phyloP scores from a whole-genome alignment of 176 grass and related monocot genomes.

The Rhynchospora pubera region DNA sequence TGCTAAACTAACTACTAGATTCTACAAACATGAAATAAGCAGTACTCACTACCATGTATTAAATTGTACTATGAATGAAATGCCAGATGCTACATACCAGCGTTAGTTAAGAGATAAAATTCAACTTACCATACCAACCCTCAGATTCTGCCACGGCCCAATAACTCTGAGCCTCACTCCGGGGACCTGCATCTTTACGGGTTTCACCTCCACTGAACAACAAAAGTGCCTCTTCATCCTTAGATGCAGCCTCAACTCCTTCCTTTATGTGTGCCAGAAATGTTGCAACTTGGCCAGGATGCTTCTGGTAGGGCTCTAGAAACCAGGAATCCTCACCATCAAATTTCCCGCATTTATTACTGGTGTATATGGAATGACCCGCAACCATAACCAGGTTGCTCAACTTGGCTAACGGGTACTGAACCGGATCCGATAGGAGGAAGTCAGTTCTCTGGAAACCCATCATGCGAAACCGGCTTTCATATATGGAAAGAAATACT shows the following conservation, averaged over 20 bases:
- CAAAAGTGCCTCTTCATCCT: constrained; percentile 55
- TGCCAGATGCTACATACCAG: neutral
- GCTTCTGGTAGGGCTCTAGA: constrained; percentile 80
- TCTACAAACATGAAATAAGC: neutral
- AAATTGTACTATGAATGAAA: neutral
- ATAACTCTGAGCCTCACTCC: constrained; percentile 95
- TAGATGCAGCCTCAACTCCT: constrained; percentile 45
- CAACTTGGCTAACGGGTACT: constrained; percentile 45
- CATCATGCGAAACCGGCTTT: constrained; percentile 57
- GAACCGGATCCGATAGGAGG: constrained; percentile 22
- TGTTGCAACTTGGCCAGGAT: constrained; percentile 68
- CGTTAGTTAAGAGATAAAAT: neutral
- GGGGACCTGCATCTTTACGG: constrained; percentile 65
- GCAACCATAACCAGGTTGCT: constrained; percentile 86
- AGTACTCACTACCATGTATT: neutral
- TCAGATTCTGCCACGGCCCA: constrained; percentile 72
- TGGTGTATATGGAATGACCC: constrained; percentile 81
- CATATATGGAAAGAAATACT: constrained; percentile 58
- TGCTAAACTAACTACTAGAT: neutral
- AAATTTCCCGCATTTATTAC: constrained; percentile 43
- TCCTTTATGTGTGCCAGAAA: constrained; percentile 83
- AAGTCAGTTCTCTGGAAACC: constrained; percentile 17
- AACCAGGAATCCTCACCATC: constrained; percentile 80
- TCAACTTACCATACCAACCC: constrained; percentile 67
- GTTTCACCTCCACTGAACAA: constrained; percentile 91